Conservation (phyloP, 2,329 filamentous ascomycete genomes). For the Capronia epimyces region DNA sequence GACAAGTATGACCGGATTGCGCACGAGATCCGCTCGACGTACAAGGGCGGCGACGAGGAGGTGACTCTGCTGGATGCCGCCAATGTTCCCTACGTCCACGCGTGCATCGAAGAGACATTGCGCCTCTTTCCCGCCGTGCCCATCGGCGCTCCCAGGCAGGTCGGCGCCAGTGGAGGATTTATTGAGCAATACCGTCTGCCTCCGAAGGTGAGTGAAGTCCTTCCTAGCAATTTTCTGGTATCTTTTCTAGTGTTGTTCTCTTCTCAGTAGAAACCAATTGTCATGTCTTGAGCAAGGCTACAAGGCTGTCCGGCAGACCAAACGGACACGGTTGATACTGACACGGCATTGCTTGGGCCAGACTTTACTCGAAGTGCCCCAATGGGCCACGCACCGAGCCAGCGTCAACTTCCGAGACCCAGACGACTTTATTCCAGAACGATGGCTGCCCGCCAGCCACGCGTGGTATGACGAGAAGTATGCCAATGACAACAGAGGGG, state of each 20-base stretch:
- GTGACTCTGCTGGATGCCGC: slow-evolving; percentile 28
- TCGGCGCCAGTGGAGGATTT: slow-evolving; percentile 45
- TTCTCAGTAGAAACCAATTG: no score
- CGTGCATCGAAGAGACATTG: slow-evolving; percentile 22
- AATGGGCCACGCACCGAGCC: slow-evolving; percentile 1
- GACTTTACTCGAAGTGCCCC: not conserved
- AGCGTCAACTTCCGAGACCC: slow-evolving; percentile 1
- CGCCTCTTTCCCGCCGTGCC: no score
- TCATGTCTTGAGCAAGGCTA: no score
- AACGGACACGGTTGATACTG: no score
- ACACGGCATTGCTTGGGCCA: no score
- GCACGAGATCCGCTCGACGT: slow-evolving; percentile 25
- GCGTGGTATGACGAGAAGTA: not conserved
- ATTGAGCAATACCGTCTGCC: slow-evolving; percentile 35
- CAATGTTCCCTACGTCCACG: not conserved
- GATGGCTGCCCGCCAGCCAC: not conserved
- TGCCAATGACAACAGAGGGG: not conserved
- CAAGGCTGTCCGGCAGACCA: no score
- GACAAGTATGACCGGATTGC: slow-evolving; percentile 25
- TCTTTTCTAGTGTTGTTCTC: no score
- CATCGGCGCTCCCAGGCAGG: no score
- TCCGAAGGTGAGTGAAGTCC: no score
- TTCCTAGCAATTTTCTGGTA: no score
- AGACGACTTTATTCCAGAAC: slow-evolving; percentile 8
- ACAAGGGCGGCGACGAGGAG: slow-evolving; percentile 14